Conservation (phyloP, 352 stramenopile genomes). For the Aphanomyces cochlioides region DNA sequence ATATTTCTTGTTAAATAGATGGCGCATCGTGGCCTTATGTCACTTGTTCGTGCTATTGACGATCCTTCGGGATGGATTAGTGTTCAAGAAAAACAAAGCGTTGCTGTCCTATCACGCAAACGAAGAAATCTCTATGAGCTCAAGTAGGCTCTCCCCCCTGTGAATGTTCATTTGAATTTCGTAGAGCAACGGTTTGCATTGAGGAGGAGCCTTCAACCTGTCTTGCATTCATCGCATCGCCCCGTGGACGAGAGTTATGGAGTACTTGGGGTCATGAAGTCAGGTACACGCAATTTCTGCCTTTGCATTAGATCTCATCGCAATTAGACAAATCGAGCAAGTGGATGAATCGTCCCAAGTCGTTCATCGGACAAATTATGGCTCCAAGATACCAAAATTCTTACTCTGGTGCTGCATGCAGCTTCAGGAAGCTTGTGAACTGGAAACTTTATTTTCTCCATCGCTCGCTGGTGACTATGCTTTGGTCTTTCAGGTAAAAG, state of each 20-base stretch:
- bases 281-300: neutral
- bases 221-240: neutral
- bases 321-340: slow-evolving; percentile 3
- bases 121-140: neutral
- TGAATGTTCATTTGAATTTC: neutral
- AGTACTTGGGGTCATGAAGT: slow-evolving; percentile 7
- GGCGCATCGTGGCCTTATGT: neutral
- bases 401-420: slow-evolving; percentile 11
- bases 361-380: neutral
- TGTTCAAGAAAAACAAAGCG: slow-evolving; percentile 4
- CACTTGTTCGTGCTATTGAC: neutral
- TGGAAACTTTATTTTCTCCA: slow-evolving; percentile 3
- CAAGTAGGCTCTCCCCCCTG: neutral
- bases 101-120: neutral
- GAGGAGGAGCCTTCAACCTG: neutral
- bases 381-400: neutral
- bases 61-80: neutral
- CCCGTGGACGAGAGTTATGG: slow-evolving; percentile 2
- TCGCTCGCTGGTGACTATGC: neutral
- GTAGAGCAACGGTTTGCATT: slow-evolving; percentile 11
- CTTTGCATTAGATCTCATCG: neutral
- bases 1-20: neutral
- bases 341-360: slow-evolving; percentile 2
- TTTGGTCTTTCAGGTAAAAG: slow-evolving; percentile 13
- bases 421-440: slow-evolving; percentile 6